Base-by-base conservation (phyloP, 768 basidiomycete species). In the Glaciozyma antarctica region DNA sequence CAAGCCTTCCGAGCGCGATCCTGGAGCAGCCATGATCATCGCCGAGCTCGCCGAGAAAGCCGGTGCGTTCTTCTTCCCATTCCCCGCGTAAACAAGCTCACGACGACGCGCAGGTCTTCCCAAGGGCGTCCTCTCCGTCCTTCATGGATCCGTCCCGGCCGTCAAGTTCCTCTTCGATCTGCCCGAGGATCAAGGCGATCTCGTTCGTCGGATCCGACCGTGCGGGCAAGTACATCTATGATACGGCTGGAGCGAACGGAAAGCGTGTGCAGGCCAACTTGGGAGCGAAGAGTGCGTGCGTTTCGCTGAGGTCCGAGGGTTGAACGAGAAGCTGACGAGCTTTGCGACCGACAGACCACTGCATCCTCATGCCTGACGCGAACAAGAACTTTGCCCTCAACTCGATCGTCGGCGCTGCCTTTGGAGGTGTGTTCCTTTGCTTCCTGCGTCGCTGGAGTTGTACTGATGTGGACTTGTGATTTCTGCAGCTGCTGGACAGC, bases 21-120 rank as follows among this genome's bases (percentile, higher is more conserved):
- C 94, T 19, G 94, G 94, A 56, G 94, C 95, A 19, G 87, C 91
- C 9, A 92, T 95, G 87, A 94, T 99, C 62, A 91, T 99, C 66
- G 91, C 92, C 41, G 94, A 99, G 77, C 82, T 97, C 5, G 91
- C 89, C 74, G 84, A 89, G 77, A 84, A 84, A 61, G 91, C 94
- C 62, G 89, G 72, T 67, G 54, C 49, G 60, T 64, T 62, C 47
- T 30, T 15, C 13, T 26, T 21, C 51, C 26, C n/a, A 17, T 43
- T 57, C 58, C 59, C 15, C 48, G n/a, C 21, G 49, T 51, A 51
- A n/a, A n/a, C 13, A 24, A n/a, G 49, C 43, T 30, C 15, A 45
- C 21, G 26, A 45, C 4, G 5, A 13, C 44, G 34, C n/a, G 26
- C 32, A 73, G 73, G 76, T 28, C 65, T 77, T 32, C 76, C 76